These are phyloP conservation scores for Nitzschia palea DNA, from an alignment of 108 stramenopile species.

Conservation along the genomic window DNA sequence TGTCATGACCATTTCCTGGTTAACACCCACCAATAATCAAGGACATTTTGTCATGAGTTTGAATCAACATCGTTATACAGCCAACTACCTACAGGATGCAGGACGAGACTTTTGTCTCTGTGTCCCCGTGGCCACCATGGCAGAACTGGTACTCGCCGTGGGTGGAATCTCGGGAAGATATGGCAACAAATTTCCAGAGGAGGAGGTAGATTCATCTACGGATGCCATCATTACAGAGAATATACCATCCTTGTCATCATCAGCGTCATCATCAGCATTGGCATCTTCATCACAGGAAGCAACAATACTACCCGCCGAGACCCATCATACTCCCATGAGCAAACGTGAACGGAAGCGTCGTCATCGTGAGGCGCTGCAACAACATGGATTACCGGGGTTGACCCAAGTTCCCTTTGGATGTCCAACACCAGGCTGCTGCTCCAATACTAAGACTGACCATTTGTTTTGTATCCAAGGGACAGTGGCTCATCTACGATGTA, in stretches of 20 bases:
- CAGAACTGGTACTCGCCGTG: slow-evolving; percentile 47
- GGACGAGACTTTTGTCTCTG: slow-evolving; percentile 47
- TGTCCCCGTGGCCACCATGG: slow-evolving; percentile 62
- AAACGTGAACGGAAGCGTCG: slow-evolving; percentile 38
- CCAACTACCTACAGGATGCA: slow-evolving; percentile 11
- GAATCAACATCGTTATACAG: slow-evolving; percentile 50
- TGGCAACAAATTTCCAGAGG: slow-evolving; percentile 45
- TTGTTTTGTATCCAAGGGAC: slow-evolving; percentile 61
- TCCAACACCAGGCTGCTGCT: not conserved
- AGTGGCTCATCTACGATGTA: slow-evolving; percentile 54
- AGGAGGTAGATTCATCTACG: not conserved
- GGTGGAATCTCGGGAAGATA: slow-evolving; percentile 52
- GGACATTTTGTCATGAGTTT: slow-evolving; percentile 68
- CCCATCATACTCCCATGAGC: too few relatives aligned
- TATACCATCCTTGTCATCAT: not conserved
- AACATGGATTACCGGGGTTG: slow-evolving; percentile 47
- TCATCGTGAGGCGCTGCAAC: slow-evolving; percentile 19
- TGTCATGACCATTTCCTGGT: slow-evolving; percentile 75
- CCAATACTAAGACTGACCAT: slow-evolving; percentile 3
- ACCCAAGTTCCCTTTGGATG: slow-evolving; percentile 28
- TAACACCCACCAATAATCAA: slow-evolving; percentile 74
- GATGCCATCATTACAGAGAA: not conserved
- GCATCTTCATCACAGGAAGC: too few relatives aligned
- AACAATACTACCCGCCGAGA: too few relatives aligned
- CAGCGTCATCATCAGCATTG: not conserved